Evolutionary conservation across 2,329 filamentous ascomycete genomes (phyloP).

Genomic region (Cryphonectria naterciae): DNA sequence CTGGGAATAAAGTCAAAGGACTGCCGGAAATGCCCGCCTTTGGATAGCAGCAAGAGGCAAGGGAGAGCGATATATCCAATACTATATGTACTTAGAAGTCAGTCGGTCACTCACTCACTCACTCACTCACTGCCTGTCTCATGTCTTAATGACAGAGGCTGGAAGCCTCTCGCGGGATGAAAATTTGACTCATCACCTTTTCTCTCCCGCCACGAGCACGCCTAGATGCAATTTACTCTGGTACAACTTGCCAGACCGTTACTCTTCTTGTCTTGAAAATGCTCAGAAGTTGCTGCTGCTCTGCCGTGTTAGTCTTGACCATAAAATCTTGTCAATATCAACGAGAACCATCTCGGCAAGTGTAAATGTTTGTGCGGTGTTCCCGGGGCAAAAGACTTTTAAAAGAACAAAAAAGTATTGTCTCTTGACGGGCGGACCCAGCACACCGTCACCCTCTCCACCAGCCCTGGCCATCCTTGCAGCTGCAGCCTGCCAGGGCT

Average conservation of each 20-base stretch:
- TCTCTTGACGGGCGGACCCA: conserved; percentile 11
- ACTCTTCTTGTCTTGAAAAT: background rate
- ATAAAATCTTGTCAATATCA: background rate
- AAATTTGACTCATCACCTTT: conserved; percentile 3
- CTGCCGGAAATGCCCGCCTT: background rate
- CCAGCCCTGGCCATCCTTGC: conserved; percentile 1
- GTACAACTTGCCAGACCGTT: background rate
- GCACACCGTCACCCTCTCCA: conserved; percentile 3
- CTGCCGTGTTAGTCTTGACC: background rate
- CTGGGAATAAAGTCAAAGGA: background rate
- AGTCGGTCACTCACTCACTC: background rate
- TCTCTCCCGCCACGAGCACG: background rate
- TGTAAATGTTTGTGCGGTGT: background rate
- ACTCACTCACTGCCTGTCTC: background rate
- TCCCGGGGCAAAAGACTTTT: background rate
- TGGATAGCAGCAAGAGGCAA: background rate
- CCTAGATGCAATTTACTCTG: background rate
- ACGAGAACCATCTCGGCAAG: background rate
- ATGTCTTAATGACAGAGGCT: background rate
- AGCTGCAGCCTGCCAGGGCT: conserved; percentile 10
- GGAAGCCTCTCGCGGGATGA: background rate
- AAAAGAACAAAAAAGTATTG: background rate
- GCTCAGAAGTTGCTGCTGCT: background rate
- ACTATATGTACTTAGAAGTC: background rate
- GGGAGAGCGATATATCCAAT: background rate